These are phyloP conservation scores for Leucocoprinus sp. DNA, from an alignment of 768 basidiomycete genomes.

Conservation along the genomic window DNA sequence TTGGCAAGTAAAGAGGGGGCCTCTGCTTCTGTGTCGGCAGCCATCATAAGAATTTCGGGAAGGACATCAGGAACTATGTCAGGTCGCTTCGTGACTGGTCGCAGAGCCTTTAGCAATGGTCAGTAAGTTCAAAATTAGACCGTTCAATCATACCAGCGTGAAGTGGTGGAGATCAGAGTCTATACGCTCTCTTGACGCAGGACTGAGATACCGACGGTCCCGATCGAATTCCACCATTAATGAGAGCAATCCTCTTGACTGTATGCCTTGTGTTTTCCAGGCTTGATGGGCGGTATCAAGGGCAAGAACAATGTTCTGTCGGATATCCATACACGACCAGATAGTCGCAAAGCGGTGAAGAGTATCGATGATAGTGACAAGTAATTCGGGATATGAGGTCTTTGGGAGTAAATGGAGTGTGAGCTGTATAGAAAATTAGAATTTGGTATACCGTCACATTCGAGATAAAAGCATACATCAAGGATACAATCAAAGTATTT, in stretches of 20 bases:
- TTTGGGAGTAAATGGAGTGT: conserved; percentile 47
- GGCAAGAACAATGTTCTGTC: conserved; percentile 44
- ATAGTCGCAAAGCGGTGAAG: conserved; percentile 64
- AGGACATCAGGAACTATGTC: conserved; percentile 37
- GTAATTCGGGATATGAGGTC: conserved; percentile 40
- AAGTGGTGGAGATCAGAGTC: conserved; percentile 52
- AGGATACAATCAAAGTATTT: conserved; percentile 63
- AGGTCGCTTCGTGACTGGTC: conserved; percentile 31
- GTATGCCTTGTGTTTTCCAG: conserved; percentile 58
- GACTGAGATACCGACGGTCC: conserved; percentile 41
- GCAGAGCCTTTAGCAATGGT: conserved; percentile 32
- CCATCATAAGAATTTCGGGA: conserved; percentile 64
- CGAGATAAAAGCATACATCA: conserved; percentile 44
- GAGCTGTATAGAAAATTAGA: conserved; percentile 39
- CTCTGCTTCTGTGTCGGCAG: conserved; percentile 46
- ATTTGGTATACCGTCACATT: too few relatives aligned
- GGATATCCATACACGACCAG: conserved; percentile 71
- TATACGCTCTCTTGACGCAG: conserved; percentile 50
- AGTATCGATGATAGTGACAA: conserved; percentile 59
- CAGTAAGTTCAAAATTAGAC: neutral
- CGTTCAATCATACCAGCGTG: conserved; percentile 40
- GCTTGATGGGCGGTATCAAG: conserved; percentile 54
- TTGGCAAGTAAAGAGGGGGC: conserved; percentile 68
- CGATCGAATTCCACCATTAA: conserved; percentile 61
- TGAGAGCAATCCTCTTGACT: conserved; percentile 55